phyloP scores from a whole-genome alignment of 2,329 filamentous ascomycete species.

The Ceratocystis diversiconidia region DNA sequence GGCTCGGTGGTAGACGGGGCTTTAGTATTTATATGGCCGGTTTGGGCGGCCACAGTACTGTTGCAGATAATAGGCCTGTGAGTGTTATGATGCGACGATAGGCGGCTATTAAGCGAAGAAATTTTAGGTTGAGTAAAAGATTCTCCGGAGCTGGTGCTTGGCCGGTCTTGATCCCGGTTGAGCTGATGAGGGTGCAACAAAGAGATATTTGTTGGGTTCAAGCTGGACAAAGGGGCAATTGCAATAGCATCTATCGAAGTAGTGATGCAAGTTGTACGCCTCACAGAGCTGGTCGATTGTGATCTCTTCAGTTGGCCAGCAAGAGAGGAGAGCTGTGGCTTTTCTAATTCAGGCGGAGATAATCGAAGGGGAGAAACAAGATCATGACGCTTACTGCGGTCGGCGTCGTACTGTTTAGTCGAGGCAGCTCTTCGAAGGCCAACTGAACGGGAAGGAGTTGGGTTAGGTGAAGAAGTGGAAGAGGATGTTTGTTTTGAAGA shows the following conservation, averaged over 20 bases:
- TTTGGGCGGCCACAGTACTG: slow-evolving; percentile 1
- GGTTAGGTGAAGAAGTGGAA: background rate
- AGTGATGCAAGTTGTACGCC: background rate
- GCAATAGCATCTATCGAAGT: background rate
- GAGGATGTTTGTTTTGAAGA: background rate
- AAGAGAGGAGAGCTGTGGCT: background rate
- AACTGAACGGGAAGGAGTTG: background rate
- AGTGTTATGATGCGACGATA: background rate
- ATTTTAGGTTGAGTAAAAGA: background rate
- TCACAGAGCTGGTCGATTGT: background rate
- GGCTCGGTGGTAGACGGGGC: background rate
- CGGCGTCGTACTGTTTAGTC: slow-evolving; percentile 17
- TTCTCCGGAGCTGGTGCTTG: slow-evolving; percentile 5
- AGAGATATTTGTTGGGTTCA: background rate
- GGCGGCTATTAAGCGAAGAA: background rate
- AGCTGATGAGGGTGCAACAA: background rate
- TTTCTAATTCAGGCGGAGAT: slow-evolving; percentile 15
- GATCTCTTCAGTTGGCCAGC: slow-evolving; percentile 6
- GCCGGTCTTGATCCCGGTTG: background rate
- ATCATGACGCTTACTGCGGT: slow-evolving; percentile 12
- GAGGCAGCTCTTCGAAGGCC: slow-evolving; percentile 16
- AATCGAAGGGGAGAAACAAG: slow-evolving; percentile 17
- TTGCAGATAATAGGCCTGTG: background rate
- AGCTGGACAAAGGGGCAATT: background rate
- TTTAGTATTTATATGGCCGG: background rate